phyloP scores from a whole-genome alignment of 23 red algal species.

The Gracilaria gracilis region DNA sequence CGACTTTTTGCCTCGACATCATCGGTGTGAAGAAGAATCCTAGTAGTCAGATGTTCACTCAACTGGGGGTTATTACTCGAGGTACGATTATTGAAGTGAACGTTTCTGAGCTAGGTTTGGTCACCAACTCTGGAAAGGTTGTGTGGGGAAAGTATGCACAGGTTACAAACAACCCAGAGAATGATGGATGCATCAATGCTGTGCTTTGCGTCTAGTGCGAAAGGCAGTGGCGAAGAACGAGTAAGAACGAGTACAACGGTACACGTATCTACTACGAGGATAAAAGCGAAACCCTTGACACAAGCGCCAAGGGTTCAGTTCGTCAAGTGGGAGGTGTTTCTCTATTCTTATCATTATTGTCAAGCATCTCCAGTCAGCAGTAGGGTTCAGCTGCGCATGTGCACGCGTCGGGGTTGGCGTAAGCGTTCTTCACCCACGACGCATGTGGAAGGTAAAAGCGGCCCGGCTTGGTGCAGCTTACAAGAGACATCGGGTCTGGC shows the following conservation, averaged over 20 bases:
- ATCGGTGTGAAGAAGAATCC: slow-evolving; percentile 99
- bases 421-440: not conserved
- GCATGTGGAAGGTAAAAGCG: not conserved
- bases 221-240: too few species aligned
- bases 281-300: too few species aligned
- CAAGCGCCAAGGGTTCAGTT: too few species aligned
- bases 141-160: slow-evolving; percentile 99
- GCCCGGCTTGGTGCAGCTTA: not conserved
- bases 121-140: slow-evolving; percentile 97
- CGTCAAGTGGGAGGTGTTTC: too few species aligned
- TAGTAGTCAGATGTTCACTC: slow-evolving; percentile 80
- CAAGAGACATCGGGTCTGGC: not conserved
- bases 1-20: slow-evolving; percentile 94
- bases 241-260: too few species aligned
- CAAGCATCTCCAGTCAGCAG: not conserved
- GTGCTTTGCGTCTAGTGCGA: slow-evolving; percentile 79
- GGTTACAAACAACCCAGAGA: slow-evolving; percentile 98
- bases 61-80: slow-evolving; percentile 94
- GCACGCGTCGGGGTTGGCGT: not conserved
- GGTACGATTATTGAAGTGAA: slow-evolving; percentile 98
- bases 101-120: slow-evolving; percentile 94
- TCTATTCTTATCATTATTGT: too few species aligned
- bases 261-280: too few species aligned
- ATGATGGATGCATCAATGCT: slow-evolving; percentile 97
- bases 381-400: not conserved